Evolutionary conservation across 345 rosid species (phyloP).

Genomic region (Schrenkiella parvula): DNA sequence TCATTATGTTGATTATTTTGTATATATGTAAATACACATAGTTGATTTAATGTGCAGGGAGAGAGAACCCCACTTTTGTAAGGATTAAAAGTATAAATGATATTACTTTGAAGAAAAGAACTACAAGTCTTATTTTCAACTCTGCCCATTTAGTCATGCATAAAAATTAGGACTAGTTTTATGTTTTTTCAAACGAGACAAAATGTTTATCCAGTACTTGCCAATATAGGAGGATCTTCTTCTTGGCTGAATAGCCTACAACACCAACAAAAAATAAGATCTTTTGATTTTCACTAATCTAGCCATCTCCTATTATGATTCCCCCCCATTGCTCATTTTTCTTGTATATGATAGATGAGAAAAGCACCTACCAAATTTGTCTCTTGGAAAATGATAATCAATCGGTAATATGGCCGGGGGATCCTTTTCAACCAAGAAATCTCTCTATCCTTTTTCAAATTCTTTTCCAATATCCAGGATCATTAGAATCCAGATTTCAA

Average conservation of each 20-base stretch:
- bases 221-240: neutral
- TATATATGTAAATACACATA: no score
- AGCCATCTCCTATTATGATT: neutral
- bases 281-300: neutral
- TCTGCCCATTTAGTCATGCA: neutral
- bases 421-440: neutral
- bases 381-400: neutral
- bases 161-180: neutral
- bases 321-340: neutral
- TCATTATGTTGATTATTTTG: no score
- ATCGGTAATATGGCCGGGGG: neutral
- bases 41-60: no score
- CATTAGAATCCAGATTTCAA: neutral
- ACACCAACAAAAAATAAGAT: neutral
- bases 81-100: no score
- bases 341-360: neutral
- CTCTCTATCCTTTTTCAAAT: neutral
- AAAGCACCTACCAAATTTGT: neutral
- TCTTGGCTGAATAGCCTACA: neutral
- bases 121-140: neutral
- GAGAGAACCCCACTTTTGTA: no score
- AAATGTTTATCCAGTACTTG: neutral
- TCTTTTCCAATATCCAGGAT: neutral
- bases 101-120: no score
- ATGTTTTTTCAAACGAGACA: neutral